phyloP scores from a whole-genome alignment of 805 yeast species.

The Candida nitratophila region DNA sequence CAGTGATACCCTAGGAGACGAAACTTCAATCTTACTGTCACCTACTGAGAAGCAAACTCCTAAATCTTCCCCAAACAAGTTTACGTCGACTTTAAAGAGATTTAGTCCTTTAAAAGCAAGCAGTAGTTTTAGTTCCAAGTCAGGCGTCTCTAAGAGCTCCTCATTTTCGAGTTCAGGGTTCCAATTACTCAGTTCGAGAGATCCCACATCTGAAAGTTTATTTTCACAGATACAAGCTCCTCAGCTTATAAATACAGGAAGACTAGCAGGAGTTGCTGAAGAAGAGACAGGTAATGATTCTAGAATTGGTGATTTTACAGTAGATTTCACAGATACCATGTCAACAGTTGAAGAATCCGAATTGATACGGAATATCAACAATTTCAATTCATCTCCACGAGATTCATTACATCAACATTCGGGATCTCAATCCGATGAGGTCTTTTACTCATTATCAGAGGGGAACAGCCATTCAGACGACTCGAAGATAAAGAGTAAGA shows the following conservation, averaged over 20 bases:
- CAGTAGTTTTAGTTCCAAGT: not conserved
- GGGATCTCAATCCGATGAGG: no score
- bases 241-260: not conserved
- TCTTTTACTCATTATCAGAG: no score
- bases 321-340: conserved; percentile 7
- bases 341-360: conserved; percentile 4
- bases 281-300: not conserved
- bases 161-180: not conserved
- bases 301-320: not conserved
- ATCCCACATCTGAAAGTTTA: not conserved
- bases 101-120: not conserved
- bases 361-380: no score
- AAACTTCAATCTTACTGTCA: not conserved
- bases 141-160: not conserved
- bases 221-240: not conserved
- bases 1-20: not conserved
- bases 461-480: no score
- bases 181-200: not conserved
- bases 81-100: not conserved
- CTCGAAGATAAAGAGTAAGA: no score
- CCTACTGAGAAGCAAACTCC: not conserved
- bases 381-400: no score
- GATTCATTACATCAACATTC: no score
- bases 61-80: not conserved
- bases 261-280: not conserved